Conservation (phyloP, 176 grass and related monocot species). For the Ensete ventricosum region DNA sequence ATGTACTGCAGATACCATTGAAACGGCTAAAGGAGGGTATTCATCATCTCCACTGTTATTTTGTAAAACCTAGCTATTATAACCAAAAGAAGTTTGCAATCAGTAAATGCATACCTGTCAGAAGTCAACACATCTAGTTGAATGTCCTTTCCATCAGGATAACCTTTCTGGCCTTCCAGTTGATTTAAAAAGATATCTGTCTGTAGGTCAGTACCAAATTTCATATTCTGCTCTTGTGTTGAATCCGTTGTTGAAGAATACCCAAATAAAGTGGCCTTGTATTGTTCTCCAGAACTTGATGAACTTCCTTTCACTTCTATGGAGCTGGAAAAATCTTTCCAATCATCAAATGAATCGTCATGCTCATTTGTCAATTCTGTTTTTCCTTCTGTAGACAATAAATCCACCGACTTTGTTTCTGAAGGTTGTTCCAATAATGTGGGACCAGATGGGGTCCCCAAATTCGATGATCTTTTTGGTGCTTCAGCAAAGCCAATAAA, state of each 20-base stretch:
- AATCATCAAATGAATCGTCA: slow-evolving; percentile 28
- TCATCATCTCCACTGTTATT: neutral
- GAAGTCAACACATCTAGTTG: neutral
- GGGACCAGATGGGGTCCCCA: slow-evolving; percentile 8
- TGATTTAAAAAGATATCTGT: neutral
- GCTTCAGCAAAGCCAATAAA: slow-evolving; percentile 19
- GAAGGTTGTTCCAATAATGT: slow-evolving; percentile 20
- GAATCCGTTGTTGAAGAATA: neutral
- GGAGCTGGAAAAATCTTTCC: slow-evolving; percentile 11
- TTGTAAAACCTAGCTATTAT: neutral
- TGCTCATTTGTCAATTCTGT: slow-evolving; percentile 18
- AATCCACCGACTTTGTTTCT: slow-evolving; percentile 30
- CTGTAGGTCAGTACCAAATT: neutral
- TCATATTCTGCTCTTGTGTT: neutral
- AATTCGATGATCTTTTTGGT: slow-evolving; percentile 25
- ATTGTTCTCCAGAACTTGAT: slow-evolving; percentile 1
- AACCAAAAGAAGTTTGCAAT: neutral
- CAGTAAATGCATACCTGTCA: slow-evolving; percentile 11
- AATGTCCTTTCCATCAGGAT: neutral
- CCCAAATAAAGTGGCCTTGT: neutral
- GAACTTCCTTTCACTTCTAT: neutral
- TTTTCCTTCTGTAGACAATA: slow-evolving; percentile 18
- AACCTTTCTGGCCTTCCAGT: neutral
- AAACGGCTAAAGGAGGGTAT: neutral
- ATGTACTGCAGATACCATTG: too few species aligned